Evolutionary conservation across 2,329 filamentous ascomycete genomes (phyloP), one percentile per base, ranked within the genome.

Genomic region (Trichoderma afroharzianum): DNA sequence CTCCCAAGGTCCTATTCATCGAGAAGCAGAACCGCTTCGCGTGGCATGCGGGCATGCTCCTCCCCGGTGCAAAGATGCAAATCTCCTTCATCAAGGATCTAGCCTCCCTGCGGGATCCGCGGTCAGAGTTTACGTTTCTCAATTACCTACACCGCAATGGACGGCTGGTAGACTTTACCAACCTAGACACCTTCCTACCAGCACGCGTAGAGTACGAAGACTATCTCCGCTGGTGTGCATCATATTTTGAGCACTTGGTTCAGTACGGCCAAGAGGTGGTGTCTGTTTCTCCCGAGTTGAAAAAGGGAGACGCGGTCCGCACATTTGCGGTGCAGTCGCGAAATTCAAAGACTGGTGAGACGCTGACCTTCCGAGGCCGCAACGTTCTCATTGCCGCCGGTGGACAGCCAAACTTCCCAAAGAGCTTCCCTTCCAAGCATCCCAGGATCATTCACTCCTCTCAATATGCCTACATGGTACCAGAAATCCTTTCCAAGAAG

Each of bases 1-100:
- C 83, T 7, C 92, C 93, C 62, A 94, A 92, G 79, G 90, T 97
- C 4, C 87, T 93, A 58, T 98, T 98, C 82, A 83, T 98, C 28
- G 95, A 98, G 84, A 92, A 93, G 81, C 95, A 98, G 82, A 78
- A 85, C 36, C 84, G 87, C 62, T 98, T 98, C 79, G 90, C 92
- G 72, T 98, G 95, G 95, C 95, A 98, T 81, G 91, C 94, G 0
- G 95, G 95, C 72, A 98, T 98, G 95, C 89, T 98, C 72, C 88
- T 98, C 3, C 93, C 94, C 0, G 95, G 94, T 6, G 93, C 95
- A 67, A 94, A 92, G 83, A 98, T 98, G 95, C 95, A 98, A 80
- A 98, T 98, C 76, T 97, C 93, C 11, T 98, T 97, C 84, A 88
- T 98, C 83, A 98, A 98, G 84, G 95, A 98, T 79, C 88, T 98